Evolutionary conservation across 371 early-diverging fungal species (phyloP), one percentile per base, ranked within the genome.

Genomic region (Mucor saturninus): DNA sequence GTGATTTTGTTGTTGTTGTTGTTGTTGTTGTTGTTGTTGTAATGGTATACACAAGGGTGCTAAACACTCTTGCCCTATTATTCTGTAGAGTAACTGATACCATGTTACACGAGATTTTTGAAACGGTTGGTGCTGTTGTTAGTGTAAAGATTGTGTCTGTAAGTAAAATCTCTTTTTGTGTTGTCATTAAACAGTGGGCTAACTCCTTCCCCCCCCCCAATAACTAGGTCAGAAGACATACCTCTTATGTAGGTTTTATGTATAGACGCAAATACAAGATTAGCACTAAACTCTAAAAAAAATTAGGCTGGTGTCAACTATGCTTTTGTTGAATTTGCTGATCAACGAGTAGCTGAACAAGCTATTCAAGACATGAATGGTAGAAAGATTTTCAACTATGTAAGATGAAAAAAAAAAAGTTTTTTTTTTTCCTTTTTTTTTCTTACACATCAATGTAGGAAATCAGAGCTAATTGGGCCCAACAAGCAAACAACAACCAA

Each of bases 251-350:
- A 69, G 21, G 54, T 46, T 46, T 21, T 21, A 21, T 21, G 21
- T 21, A 21, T 21, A 21, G 21, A 21, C 21, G 35, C 4, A 35
- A 35, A 35, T 8, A 35, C 4, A 29, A 29, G 32, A 52, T 35
- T 5, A n/a, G 8, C 9, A 51, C 46, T 21, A 21, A 21, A 31
- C 32, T 8, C 54, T 14, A 45, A 2, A 9, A 28, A 38, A 38
- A 26, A 43, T 9, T 63, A 69, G 70, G 65, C 59, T 49, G 53
- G 90, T 32, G 75, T 91, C 59, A 92, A 91, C 77, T 96, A 93
- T 77, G 96, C 94, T n/a, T 96, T 96, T 73, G 89, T 96, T 46
- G 95, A 94, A 69, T 93, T 90, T 81, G 72, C 65, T 52, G 91
- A 91, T 46, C 90, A 88, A 68, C 76, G 76, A 42, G 72, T 82